Percentiles rank a stretch among this genome's conserved stretches.
Evolutionary conservation across 2,329 filamentous ascomycete genomes (phyloP).

Genomic region (Mycosphaerelloides madeirae): DNA sequence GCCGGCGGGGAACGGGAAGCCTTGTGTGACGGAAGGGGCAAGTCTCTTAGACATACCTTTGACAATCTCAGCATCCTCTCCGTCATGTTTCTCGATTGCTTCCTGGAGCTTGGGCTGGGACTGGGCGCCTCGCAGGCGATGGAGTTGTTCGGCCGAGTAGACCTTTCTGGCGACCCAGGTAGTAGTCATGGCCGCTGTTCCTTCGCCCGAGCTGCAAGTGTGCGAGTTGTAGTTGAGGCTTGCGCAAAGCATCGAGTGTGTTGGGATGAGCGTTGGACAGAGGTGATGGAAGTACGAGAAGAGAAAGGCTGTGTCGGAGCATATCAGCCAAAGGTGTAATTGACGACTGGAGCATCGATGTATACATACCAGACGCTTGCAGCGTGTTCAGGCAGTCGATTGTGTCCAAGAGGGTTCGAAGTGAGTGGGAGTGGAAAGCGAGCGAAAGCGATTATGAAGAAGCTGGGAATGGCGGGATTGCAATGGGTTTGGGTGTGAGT

Average conservation of each 20-base stretch:
- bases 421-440: conserved; percentile 10
- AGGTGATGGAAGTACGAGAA: too few species aligned
- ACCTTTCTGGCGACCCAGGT: conserved; percentile 29
- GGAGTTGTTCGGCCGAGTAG: conserved; percentile 36
- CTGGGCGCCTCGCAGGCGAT: conserved; percentile 30
- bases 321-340: too few species aligned
- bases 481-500: conserved; percentile 21
- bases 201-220: neutral
- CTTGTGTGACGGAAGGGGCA: neutral
- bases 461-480: conserved; percentile 31
- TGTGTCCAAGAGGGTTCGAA: neutral
- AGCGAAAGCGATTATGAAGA: conserved; percentile 28
- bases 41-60: conserved; percentile 29
- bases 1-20: conserved; percentile 1
- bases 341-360: too few species aligned
- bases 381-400: neutral
- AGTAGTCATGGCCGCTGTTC: conserved; percentile 3
- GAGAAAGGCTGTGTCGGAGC: neutral
- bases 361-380: too few species aligned
- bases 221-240: too few species aligned
- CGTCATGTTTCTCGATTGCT: conserved; percentile 34
- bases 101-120: conserved; percentile 33
- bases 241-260: too few species aligned
- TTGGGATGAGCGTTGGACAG: too few species aligned
- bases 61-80: conserved; percentile 34